These are phyloP conservation scores for Fusarium siculi DNA, from an alignment of 2,329 filamentous ascomycete genomes.

Conservation along the genomic window DNA sequence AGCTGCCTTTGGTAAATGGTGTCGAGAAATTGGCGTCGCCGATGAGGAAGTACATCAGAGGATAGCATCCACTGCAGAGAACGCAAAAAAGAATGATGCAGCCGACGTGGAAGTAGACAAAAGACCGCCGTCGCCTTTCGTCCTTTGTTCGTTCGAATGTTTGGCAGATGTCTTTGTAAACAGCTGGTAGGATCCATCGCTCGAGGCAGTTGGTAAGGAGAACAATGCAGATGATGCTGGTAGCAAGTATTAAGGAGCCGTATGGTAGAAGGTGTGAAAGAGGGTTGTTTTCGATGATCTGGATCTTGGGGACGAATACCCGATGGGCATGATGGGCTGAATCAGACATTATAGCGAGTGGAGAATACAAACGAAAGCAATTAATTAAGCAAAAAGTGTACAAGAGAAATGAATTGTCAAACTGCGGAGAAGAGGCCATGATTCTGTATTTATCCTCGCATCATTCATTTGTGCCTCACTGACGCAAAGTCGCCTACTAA, in stretches of 20 bases:
- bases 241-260: constrained; percentile 10
- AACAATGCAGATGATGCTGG: constrained; percentile 1
- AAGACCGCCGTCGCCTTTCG: constrained; percentile 14
- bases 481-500: not conserved
- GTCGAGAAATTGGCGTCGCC: not conserved
- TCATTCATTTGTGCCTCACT: not conserved
- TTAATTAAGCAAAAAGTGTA: not conserved
- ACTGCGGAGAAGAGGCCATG: not conserved
- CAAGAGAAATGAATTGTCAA: not conserved
- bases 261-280: constrained; percentile 1
- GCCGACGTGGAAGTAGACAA: constrained; percentile 19
- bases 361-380: not conserved
- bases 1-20: not conserved
- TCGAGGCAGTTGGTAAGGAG: constrained; percentile 15
- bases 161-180: not conserved
- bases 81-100: not conserved
- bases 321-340: not conserved
- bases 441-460: constrained; percentile 1
- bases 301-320: not conserved
- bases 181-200: constrained; percentile 3
- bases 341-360: not conserved
- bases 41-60: not conserved
- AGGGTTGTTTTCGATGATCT: not conserved
- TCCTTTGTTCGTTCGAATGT: not conserved
- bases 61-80: not conserved